Evolutionary conservation across 495 filamentous ascomycete genomes (phyloP), one percentile per base, ranked within the genome.

Genomic region (Physcia stellaris): DNA sequence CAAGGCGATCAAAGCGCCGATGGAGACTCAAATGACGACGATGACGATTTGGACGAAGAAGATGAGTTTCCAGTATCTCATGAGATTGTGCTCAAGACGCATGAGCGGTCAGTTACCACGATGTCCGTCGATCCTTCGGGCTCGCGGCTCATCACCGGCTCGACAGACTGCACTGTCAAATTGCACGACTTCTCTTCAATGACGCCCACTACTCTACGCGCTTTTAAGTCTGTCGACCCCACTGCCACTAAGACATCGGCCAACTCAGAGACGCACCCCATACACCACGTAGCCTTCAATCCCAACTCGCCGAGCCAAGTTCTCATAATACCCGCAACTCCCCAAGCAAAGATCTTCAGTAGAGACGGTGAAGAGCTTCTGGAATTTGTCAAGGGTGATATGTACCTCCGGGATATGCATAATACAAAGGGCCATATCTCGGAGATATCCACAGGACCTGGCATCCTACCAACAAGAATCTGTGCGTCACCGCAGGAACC

Each of bases 391-490:
- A 98, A 98, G 60, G 90, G 90, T 16, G 90, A 98, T 52, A 94
- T 94, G 88, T 98, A 98, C 53, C 60, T 98, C 40, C 72, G 90
- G 27, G 92, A 98, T 52, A 84, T 94, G 73, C 70, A 95, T 55
- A 84, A 95, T 53, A 98, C 90, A 0, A 96, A 95, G 52, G 90
- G 90, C 0, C 90, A 98, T 53, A 73, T 94, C 27, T 83, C 86
- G 1, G 90, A 93, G 58, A 76, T 92, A 21, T 82, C 83, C 18
- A 78, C 77, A 16, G 90, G 83, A 77, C 75, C 26, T 98, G 90
- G 90, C 79, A 81, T 58, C 90, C 90, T 2, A 77, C 75, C 2
- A 75, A 95, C 50, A 68, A 67, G 47, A 82, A 90, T 38, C 43
- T 86, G 2, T 87, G 82, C 53, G 85, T 84, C 12, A 96, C 90